A percentile compares a stretch with the other conserved stretches of the same genome.
Evolutionary conservation across 176 grass and related monocot genomes (phyloP).

Genomic region (Avena insularis): DNA sequence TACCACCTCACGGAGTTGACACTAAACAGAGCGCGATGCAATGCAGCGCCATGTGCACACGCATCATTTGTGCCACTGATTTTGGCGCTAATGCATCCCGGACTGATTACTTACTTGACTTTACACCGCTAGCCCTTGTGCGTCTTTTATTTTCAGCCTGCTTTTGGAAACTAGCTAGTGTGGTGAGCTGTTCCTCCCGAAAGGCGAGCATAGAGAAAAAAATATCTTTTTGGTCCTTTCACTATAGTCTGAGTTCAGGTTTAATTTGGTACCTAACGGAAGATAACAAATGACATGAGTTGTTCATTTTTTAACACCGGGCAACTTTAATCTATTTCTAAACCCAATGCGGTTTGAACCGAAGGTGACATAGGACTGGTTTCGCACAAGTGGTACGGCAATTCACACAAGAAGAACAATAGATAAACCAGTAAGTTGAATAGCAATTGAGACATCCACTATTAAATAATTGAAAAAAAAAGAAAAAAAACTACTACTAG

Average conservation of each 20-base stretch:
- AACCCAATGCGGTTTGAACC: not conserved
- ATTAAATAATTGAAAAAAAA: not conserved
- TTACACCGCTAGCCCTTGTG: not conserved
- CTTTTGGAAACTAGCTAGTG: constrained; percentile 11
- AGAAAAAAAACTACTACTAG: too few relatives aligned
- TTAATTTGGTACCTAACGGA: not conserved
- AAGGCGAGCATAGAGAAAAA: not conserved
- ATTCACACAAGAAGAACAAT: not conserved
- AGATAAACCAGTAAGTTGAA: not conserved
- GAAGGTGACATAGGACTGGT: not conserved
- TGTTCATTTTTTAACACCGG: not conserved
- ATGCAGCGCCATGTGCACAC: constrained; percentile 12
- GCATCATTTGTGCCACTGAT: constrained; percentile 12
- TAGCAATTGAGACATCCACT: not conserved
- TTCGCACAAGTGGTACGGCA: not conserved
- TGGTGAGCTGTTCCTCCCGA: not conserved
- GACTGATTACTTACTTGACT: not conserved
- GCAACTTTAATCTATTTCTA: not conserved
- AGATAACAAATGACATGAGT: not conserved
- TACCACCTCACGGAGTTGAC: constrained; percentile 17
- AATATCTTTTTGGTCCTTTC: not conserved
- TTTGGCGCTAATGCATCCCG: not conserved
- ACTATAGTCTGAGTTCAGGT: not conserved
- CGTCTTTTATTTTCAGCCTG: not conserved
- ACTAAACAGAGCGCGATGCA: constrained; percentile 15